Percentiles rank a stretch among this genome's conserved stretches.
These are phyloP conservation scores for Colletotrichum eremochloae DNA, from an alignment of 2,329 filamentous ascomycete genomes.

Conservation along the genomic window DNA sequence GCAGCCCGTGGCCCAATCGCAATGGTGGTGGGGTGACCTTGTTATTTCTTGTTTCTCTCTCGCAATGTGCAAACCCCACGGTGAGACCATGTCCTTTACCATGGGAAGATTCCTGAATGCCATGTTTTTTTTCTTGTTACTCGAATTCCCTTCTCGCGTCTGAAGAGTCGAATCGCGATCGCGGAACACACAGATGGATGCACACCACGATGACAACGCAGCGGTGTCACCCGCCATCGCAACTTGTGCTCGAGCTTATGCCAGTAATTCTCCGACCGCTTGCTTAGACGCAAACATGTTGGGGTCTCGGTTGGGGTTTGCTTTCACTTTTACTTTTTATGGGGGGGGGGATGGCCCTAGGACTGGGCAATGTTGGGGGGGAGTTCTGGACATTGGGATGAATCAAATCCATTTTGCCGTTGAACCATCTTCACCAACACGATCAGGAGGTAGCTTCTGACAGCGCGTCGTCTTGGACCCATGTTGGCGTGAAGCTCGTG, in stretches of 20 bases:
- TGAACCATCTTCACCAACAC: slow-evolving; percentile 23
- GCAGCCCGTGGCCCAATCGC: background rate
- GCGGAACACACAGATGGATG: background rate
- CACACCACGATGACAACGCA: background rate
- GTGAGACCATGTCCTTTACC: slow-evolving; percentile 28
- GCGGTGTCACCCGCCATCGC: background rate
- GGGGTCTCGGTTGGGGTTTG: slow-evolving; percentile 31
- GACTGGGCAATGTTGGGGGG: slow-evolving; percentile 23
- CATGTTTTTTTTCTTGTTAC: slow-evolving; percentile 19
- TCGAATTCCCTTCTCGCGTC: slow-evolving; percentile 27
- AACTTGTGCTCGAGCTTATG: slow-evolving; percentile 28
- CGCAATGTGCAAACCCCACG: slow-evolving; percentile 23
- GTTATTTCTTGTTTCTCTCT: background rate
- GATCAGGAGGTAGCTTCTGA: slow-evolving; percentile 4
- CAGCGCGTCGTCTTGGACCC: slow-evolving; percentile 23
- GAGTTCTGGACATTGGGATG: slow-evolving; percentile 14
- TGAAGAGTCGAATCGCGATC: slow-evolving; percentile 23
- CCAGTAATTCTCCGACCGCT: slow-evolving; percentile 39
- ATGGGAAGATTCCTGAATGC: slow-evolving; percentile 35
- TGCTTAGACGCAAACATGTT: slow-evolving; percentile 29
- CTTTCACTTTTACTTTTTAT: background rate
- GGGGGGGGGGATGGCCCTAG: background rate
- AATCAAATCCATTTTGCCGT: slow-evolving; percentile 22
- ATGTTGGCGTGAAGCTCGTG: slow-evolving; percentile 35
- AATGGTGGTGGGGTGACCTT: slow-evolving; percentile 16